Percentiles rank a stretch among this genome's conserved stretches.
Evolutionary conservation across 202 grass and related monocot genomes (phyloP).

Genomic region (Panicum hallii): DNA sequence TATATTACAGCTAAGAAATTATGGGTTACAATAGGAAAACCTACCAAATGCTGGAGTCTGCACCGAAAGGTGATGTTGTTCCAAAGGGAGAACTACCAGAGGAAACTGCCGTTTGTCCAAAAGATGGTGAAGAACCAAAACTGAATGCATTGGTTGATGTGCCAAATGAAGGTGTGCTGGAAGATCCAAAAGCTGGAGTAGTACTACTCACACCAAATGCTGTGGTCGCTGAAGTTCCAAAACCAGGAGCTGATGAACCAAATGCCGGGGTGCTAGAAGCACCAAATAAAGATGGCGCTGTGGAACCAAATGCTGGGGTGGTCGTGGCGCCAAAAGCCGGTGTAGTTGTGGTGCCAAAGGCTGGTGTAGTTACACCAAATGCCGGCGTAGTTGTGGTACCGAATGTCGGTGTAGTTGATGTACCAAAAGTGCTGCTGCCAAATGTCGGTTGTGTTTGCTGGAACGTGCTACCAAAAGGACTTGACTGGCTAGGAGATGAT

Average conservation of each 20-base stretch:
- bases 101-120: constrained; percentile 59
- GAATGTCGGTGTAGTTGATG: constrained; percentile 47
- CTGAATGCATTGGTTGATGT: constrained; percentile 62
- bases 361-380: background rate
- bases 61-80: constrained; percentile 70
- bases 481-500: constrained; percentile 76
- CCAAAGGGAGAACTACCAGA: constrained; percentile 71
- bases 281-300: constrained; percentile 76
- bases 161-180: constrained; percentile 71
- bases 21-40: constrained; percentile 35
- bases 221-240: constrained; percentile 63
- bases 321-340: constrained; percentile 57
- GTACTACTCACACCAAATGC: constrained; percentile 58
- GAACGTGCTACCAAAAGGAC: constrained; percentile 71
- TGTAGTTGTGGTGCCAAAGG: constrained; percentile 58
- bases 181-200: constrained; percentile 65
- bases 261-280: constrained; percentile 57
- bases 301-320: constrained; percentile 71
- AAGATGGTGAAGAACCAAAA: constrained; percentile 75
- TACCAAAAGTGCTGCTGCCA: constrained; percentile 65
- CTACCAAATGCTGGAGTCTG: constrained; percentile 77
- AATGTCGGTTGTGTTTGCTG: constrained; percentile 79
- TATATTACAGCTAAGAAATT: background rate
- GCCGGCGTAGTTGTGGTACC: constrained; percentile 48
- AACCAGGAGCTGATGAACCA: constrained; percentile 63